These are phyloP conservation scores for Xylaria longipes DNA, from an alignment of 495 filamentous ascomycete genomes.

Conservation along the genomic window DNA sequence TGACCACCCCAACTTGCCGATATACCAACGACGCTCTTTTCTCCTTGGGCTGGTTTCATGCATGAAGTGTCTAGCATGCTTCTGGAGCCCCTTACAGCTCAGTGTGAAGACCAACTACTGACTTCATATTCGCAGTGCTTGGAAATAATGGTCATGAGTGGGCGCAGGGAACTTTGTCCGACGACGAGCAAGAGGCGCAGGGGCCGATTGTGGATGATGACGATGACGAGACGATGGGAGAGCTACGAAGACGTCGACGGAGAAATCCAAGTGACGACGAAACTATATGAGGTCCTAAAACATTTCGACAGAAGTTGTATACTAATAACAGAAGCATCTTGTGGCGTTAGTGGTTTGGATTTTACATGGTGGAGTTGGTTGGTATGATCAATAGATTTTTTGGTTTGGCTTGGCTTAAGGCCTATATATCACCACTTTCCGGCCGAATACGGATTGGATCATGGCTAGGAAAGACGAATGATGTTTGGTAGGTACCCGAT, in stretches of 20 bases:
- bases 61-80: neutral
- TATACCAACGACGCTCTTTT: neutral
- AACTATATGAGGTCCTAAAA: neutral
- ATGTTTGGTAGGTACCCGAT: neutral
- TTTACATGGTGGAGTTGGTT: neutral
- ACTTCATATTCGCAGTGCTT: constrained; percentile 38
- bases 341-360: constrained; percentile 13
- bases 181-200: constrained; percentile 11
- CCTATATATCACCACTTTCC: neutral
- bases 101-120: neutral
- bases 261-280: constrained; percentile 12
- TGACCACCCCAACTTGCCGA: neutral
- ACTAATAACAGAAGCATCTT: constrained; percentile 3
- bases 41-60: neutral
- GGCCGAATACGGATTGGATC: neutral
- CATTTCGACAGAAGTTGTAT: neutral
- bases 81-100: neutral
- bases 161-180: constrained; percentile 14
- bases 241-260: constrained; percentile 34
- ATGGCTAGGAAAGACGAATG: neutral
- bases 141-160: constrained; percentile 66
- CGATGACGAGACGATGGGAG: constrained; percentile 19
- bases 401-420: neutral
- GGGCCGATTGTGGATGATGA: constrained; percentile 5
- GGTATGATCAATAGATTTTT: neutral